Evolutionary conservation across 2,329 filamentous ascomycete genomes (phyloP).

Genomic region (Biscogniauxia sp.): DNA sequence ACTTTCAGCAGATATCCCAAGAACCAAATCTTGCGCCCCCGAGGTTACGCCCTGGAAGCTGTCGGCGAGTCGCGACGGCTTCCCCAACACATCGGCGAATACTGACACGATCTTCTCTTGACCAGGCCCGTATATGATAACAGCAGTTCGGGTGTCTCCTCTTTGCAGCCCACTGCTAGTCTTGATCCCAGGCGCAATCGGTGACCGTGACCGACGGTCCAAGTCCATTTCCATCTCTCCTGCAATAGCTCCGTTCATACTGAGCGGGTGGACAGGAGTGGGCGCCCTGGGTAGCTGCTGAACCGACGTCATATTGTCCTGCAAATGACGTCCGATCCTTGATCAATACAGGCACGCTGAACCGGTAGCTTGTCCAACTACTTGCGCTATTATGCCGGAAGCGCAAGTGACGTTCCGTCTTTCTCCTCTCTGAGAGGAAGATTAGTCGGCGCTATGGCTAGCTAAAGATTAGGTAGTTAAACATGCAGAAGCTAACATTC

Average conservation of each 20-base stretch:
- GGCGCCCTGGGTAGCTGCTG: slow-evolving; percentile 49
- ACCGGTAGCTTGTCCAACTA: background rate
- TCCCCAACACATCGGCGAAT: slow-evolving; percentile 77
- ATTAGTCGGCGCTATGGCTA: background rate
- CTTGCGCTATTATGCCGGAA: background rate
- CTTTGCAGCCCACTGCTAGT: slow-evolving; percentile 46
- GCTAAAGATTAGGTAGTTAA: background rate
- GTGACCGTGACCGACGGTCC: slow-evolving; percentile 20
- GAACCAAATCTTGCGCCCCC: slow-evolving; percentile 61
- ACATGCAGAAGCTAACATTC: background rate
- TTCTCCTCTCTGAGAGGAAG: background rate
- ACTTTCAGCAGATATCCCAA: slow-evolving; percentile 60
- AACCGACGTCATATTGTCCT: slow-evolving; percentile 38
- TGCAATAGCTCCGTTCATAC: slow-evolving; percentile 29
- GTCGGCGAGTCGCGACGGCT: slow-evolving; percentile 61
- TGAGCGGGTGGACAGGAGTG: slow-evolving; percentile 45
- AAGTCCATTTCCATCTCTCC: slow-evolving; percentile 25
- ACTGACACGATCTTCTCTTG: slow-evolving; percentile 73
- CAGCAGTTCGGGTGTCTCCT: slow-evolving; percentile 58
- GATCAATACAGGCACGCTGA: slow-evolving; percentile 2
- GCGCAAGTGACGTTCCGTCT: background rate
- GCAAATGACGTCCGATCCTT: slow-evolving; percentile 6
- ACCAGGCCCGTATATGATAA: slow-evolving; percentile 67
- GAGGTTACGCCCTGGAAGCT: slow-evolving; percentile 53
- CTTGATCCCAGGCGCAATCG: slow-evolving; percentile 34